Evolutionary conservation across 1,284 basidiomycete genomes (phyloP), one percentile per base, ranked within the genome.

Genomic region (Ganoderma sinense): DNA sequence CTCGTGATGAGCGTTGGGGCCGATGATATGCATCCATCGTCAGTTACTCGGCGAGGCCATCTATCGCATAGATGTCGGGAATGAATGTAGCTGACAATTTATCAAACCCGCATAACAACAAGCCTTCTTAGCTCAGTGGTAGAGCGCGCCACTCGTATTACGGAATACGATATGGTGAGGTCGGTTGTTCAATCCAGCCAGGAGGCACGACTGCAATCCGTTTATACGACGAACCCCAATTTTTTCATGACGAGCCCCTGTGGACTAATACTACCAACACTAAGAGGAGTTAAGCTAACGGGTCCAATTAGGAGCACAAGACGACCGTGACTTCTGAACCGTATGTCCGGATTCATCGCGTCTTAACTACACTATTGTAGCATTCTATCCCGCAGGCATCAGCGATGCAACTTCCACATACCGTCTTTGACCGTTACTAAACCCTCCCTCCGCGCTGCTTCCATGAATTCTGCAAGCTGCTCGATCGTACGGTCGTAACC

Each of bases 401-500:
- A 80, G 45, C 76, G 76, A 39, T 84, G 83, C 64, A 95, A 80
- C 76, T 84, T 89, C 95, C 95, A 97, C 77, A 89, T 82, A 0
- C 93, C 93, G 74, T 93, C 92, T 65, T 86, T 87, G 31, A 86
- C 86, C 5, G 85, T 84, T n/a, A 96, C 90, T 23, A 94, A 80
- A 0, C 92, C 94, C 77, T 96, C 94, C 68, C 89, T 82, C 73
- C 89, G 85, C 39, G 94, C 92, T 26, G 91, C 89, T 72, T 95
- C 92, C 87, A 97, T 87, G 75, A 97, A 94, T 56, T 79, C 82
- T 2, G 83, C 86, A 10, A 97, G 86, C 77, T 97, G 94, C 41
- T 95, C 94, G 10, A 89, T 78, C 1, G 89, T 91, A 71, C 90
- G 88, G 74, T 95, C 89, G 79, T 96, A 97, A 2, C 88, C 89